Evolutionary conservation across 2,329 filamentous ascomycete genomes (phyloP).

Genomic region (Simplicillium sp.): DNA sequence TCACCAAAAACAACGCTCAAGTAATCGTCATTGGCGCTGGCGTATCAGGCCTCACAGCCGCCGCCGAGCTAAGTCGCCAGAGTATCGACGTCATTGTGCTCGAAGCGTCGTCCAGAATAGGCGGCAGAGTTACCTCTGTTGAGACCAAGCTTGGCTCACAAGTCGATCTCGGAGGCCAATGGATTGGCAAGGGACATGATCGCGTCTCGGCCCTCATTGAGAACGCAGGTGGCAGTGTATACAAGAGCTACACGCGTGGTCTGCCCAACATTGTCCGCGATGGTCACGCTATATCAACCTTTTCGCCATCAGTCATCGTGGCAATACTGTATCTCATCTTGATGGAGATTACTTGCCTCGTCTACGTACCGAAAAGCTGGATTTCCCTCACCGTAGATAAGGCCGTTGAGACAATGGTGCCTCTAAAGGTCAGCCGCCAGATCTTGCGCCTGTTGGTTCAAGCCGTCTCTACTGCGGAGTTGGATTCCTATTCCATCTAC

Average conservation of each 20-base stretch:
- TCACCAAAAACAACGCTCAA: background rate
- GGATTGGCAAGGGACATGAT: conserved; percentile 1
- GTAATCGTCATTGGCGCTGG: background rate
- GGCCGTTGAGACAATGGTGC: background rate
- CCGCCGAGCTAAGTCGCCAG: background rate
- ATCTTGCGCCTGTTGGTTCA: background rate
- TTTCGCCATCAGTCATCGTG: background rate
- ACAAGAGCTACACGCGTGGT: background rate
- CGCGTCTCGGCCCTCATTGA: background rate
- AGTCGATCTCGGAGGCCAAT: background rate
- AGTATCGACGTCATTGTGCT: background rate
- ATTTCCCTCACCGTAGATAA: background rate
- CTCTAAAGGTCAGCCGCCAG: background rate
- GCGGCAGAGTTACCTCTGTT: background rate
- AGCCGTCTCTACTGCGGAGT: background rate
- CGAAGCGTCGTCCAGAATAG: background rate
- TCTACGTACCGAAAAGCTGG: background rate
- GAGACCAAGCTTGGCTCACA: background rate
- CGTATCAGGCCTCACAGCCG: background rate
- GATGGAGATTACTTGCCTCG: background rate
- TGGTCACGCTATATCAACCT: background rate
- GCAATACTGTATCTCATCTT: background rate
- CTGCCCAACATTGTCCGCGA: background rate
- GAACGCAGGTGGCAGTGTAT: background rate
- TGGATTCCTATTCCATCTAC: background rate